phyloP scores from a whole-genome alignment of 495 filamentous ascomycete genomes.

The Xylaria flabelliformis region DNA sequence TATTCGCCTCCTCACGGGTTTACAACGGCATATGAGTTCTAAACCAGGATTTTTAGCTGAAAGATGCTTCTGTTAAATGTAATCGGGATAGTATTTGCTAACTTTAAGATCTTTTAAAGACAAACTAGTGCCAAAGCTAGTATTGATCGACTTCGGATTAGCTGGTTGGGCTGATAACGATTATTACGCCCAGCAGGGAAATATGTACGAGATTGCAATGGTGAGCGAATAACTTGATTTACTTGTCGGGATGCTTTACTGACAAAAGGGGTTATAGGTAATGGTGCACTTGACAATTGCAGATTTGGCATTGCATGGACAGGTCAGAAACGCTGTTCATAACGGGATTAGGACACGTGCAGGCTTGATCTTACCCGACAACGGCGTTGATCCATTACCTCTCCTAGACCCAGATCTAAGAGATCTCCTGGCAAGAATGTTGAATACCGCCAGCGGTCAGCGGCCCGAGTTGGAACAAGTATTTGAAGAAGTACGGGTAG shows the following conservation, averaged over 20 bases:
- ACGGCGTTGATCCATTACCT: background rate
- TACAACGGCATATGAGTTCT: background rate
- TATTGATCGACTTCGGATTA: slow-evolving; percentile 10
- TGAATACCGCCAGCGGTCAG: background rate
- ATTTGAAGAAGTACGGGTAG: background rate
- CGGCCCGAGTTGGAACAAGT: background rate
- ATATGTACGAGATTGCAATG: background rate
- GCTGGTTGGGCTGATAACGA: background rate
- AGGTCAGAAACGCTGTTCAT: background rate
- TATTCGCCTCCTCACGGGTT: background rate
- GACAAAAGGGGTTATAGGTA: background rate
- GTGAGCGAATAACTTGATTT: background rate
- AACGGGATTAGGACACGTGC: background rate
- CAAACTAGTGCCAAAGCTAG: background rate
- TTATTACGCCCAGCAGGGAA: background rate
- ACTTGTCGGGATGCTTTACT: background rate
- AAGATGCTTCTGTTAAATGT: background rate
- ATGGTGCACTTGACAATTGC: background rate
- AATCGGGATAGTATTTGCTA: background rate
- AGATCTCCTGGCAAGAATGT: background rate
- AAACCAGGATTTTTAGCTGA: background rate
- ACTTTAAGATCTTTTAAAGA: background rate
- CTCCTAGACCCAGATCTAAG: background rate
- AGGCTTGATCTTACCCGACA: background rate
- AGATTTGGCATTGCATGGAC: background rate